Percentiles rank a stretch among this genome's conserved stretches.
Evolutionary conservation across 164 flowering plant species (phyloP).

Genomic region (Annona squamosa): DNA sequence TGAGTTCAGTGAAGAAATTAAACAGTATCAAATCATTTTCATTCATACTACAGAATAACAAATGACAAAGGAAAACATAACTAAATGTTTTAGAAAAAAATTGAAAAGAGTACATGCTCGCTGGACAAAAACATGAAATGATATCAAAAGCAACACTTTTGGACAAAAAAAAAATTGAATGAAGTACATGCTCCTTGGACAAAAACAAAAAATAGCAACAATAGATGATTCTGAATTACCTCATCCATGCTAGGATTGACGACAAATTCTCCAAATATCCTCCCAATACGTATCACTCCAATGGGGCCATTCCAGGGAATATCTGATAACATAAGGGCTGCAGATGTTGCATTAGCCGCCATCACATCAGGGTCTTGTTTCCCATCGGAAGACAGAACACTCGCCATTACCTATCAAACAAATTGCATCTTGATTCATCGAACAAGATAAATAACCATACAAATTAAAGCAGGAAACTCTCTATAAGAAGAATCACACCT

Average conservation of each 20-base stretch:
- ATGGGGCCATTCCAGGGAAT: constrained; percentile 98
- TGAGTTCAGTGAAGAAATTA: background rate
- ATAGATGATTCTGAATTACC: constrained; percentile 32
- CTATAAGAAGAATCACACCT: constrained; percentile 38
- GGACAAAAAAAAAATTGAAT: background rate
- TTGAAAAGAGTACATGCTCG: background rate
- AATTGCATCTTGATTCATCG: background rate
- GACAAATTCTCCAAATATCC: constrained; percentile 68
- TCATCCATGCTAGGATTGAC: constrained; percentile 92
- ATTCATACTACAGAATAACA: no score
- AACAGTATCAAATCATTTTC: background rate
- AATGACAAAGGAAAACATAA: no score
- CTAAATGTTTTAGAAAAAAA: no score
- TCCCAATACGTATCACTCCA: constrained; percentile 82
- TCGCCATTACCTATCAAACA: constrained; percentile 65
- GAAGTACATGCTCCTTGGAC: background rate
- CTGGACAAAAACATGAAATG: background rate
- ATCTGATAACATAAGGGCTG: constrained; percentile 97
- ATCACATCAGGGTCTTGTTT: constrained; percentile 94
- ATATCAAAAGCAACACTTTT: background rate
- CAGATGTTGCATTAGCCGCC: constrained; percentile 99
- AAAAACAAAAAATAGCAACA: background rate
- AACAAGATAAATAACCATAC: background rate
- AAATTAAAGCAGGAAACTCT: background rate
- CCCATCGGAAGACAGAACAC: constrained; percentile 96